A percentile compares a stretch with the other conserved stretches of the same genome.
Evolutionary conservation across 108 stramenopile genomes (phyloP).

Genomic region (Nitzschia inconspicua): DNA sequence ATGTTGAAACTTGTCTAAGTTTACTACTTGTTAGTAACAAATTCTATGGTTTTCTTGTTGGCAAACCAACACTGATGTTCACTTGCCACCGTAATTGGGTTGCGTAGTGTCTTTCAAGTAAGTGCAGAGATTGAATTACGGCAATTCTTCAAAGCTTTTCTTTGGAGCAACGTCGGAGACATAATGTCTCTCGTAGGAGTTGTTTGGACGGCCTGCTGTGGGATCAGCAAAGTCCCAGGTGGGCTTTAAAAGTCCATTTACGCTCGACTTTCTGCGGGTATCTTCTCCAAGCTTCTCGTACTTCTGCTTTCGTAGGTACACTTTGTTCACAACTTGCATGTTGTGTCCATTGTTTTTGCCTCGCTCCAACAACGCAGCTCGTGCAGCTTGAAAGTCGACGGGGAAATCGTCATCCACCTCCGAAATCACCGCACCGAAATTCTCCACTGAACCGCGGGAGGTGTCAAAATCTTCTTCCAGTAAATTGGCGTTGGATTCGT

Average conservation of each 20-base stretch:
- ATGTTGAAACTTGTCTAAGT: no score
- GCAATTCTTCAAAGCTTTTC: slow-evolving; percentile 44
- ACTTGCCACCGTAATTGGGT: no score
- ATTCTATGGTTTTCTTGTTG: no score
- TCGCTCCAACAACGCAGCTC: slow-evolving; percentile 39
- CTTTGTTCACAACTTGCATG: slow-evolving; percentile 41
- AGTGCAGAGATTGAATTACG: slow-evolving; percentile 27
- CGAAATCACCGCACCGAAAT: background rate
- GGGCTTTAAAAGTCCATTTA: slow-evolving; percentile 32
- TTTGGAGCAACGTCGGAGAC: slow-evolving; percentile 62
- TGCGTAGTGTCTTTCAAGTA: no score
- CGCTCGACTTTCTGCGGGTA: slow-evolving; percentile 18
- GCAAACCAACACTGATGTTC: no score
- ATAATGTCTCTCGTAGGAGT: slow-evolving; percentile 48
- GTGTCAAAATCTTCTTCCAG: no score
- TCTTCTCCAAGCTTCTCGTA: slow-evolving; percentile 41
- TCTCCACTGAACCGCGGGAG: background rate
- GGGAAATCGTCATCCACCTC: slow-evolving; percentile 27
- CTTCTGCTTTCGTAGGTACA: slow-evolving; percentile 27
- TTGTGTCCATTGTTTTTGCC: slow-evolving; percentile 44
- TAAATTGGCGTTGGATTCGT: no score
- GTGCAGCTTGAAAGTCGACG: slow-evolving; percentile 47
- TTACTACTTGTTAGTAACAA: no score
- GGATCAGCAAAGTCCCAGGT: slow-evolving; percentile 36
- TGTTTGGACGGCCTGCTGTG: slow-evolving; percentile 23